Evolutionary conservation across 495 filamentous ascomycete species (phyloP).

Genomic region (Tetracladium setigerum): DNA sequence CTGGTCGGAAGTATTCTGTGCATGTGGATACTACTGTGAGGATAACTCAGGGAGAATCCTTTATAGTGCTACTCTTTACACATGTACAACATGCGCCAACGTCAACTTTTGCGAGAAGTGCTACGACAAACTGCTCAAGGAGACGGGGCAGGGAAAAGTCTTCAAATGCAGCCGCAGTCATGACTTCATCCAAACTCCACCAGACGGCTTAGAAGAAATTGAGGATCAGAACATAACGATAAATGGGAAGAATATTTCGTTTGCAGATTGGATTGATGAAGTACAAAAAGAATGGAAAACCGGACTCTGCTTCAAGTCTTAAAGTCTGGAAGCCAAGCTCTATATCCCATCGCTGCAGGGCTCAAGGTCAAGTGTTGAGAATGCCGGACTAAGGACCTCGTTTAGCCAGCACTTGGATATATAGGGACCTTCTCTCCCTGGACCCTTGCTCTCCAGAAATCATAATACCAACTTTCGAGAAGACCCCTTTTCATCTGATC

Average conservation of each 20-base stretch:
- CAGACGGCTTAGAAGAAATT: constrained; percentile 6
- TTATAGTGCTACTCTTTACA: neutral
- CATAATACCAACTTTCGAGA: too few species aligned
- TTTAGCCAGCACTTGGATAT: too few species aligned
- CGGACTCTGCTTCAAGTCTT: constrained; percentile 9
- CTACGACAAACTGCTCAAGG: neutral
- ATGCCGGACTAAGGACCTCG: too few species aligned
- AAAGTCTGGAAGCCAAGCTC: too few species aligned
- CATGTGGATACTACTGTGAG: neutral
- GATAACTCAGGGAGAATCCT: neutral
- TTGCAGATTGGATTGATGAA: constrained; percentile 2
- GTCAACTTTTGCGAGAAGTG: constrained; percentile 8
- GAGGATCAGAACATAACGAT: neutral
- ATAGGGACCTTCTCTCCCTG: too few species aligned
- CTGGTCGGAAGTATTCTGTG: neutral
- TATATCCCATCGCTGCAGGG: too few species aligned
- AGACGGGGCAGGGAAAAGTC: constrained; percentile 3
- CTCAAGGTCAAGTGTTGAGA: too few species aligned
- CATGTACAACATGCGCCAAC: constrained; percentile 6
- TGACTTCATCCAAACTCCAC: constrained; percentile 7
- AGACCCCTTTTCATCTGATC: too few species aligned
- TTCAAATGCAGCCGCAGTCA: constrained; percentile 6
- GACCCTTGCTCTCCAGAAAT: too few species aligned
- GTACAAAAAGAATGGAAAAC: constrained; percentile 10
- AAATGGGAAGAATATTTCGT: constrained; percentile 5